Percentiles rank a stretch among this genome's conserved stretches.
Evolutionary conservation across 2,329 filamentous ascomycete species (phyloP).

Genomic region (Diaporthe batatas): DNA sequence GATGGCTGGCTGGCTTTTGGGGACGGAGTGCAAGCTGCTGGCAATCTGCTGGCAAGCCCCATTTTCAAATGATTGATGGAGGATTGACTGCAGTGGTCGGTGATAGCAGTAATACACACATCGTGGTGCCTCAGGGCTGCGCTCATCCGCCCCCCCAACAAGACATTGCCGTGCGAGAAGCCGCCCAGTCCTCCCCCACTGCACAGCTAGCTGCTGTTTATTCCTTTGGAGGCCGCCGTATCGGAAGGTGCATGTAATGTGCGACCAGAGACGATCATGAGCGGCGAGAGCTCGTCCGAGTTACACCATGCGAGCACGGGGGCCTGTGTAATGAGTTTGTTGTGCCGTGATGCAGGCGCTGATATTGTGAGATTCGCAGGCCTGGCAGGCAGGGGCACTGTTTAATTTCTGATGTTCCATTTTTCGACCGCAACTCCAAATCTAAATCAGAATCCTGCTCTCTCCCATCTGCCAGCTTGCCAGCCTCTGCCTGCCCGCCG

Average conservation of each 20-base stretch:
- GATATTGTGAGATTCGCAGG: slow-evolving; percentile 19
- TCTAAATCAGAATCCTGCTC: slow-evolving; percentile 11
- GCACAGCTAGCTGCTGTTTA: background rate
- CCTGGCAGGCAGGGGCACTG: slow-evolving; percentile 28
- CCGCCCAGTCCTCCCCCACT: background rate
- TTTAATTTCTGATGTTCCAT: slow-evolving; percentile 37
- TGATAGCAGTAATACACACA: background rate
- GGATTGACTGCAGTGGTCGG: background rate
- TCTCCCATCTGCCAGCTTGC: slow-evolving; percentile 17
- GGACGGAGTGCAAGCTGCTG: background rate
- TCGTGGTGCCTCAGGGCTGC: slow-evolving; percentile 16
- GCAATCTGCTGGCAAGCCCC: background rate
- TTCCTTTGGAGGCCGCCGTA: slow-evolving; percentile 24
- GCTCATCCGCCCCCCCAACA: slow-evolving; percentile 2
- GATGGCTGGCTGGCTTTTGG: background rate
- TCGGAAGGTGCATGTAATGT: background rate
- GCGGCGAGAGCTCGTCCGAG: slow-evolving; percentile 2
- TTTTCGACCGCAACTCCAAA: slow-evolving; percentile 28
- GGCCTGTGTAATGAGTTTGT: background rate
- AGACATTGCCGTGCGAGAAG: slow-evolving; percentile 18
- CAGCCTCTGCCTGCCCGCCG: background rate
- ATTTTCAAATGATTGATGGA: background rate
- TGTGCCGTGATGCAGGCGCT: background rate
- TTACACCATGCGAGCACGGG: slow-evolving; percentile 16
- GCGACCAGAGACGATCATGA: background rate